A percentile compares a stretch with the other conserved stretches of the same genome.
Evolutionary conservation across 2,329 filamentous ascomycete species (phyloP).

Genomic region (Aureobasidium sp.): DNA sequence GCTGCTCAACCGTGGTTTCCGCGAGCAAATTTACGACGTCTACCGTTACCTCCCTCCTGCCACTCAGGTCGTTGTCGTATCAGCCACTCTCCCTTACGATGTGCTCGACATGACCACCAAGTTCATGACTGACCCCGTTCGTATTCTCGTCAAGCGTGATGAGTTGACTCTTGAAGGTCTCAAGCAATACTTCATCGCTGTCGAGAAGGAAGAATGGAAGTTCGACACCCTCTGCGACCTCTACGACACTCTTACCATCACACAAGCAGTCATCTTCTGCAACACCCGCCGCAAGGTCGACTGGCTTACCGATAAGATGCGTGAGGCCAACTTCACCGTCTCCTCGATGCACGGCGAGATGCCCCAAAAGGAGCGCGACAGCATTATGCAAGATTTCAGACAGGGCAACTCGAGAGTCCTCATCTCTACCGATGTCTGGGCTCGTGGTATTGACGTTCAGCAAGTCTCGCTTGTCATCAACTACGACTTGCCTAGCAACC

Average conservation of each 20-base stretch:
- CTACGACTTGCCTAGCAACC: conserved; percentile 95
- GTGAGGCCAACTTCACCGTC: conserved; percentile 96
- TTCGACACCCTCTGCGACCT: conserved; percentile 98
- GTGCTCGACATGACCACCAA: conserved; percentile 99
- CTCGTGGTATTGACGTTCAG: conserved; percentile 96
- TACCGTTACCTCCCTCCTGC: conserved; percentile 94
- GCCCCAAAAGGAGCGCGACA: conserved; percentile 96
- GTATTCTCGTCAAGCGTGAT: conserved; percentile 96
- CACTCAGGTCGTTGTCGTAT: conserved; percentile 97
- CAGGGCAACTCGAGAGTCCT: conserved; percentile 93
- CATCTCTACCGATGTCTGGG: conserved; percentile 97
- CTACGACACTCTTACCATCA: conserved; percentile 97
- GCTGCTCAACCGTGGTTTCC: conserved; percentile 85
- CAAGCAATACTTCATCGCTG: conserved; percentile 98
- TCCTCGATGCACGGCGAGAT: conserved; percentile 99
- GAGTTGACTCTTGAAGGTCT: conserved; percentile 94
- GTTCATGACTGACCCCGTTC: conserved; percentile 98
- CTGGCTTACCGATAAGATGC: conserved; percentile 99
- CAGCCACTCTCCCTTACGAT: conserved; percentile 92
- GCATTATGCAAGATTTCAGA: conserved; percentile 98
- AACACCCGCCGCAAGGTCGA: conserved; percentile 99
- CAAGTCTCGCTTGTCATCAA: conserved; percentile 98
- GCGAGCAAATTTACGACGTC: conserved; percentile 98
- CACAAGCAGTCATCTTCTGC: conserved; percentile 98
- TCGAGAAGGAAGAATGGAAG: conserved; percentile 99